Base-by-base conservation (phyloP, 805 yeast genomes). In the Kodamaea laetipori region DNA sequence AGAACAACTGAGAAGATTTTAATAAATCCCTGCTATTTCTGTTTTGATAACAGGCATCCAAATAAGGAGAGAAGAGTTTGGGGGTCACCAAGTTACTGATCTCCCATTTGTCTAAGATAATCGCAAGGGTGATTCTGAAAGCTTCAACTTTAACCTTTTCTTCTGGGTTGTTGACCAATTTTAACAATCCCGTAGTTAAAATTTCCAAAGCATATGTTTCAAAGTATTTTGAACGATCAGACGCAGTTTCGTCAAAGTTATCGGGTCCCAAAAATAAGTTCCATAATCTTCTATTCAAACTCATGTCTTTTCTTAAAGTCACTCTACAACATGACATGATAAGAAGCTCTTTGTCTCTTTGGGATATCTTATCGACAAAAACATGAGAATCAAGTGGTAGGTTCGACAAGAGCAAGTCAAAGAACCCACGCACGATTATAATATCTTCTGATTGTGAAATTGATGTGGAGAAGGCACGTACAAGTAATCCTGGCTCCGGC, bases 61-160 rank as follows among this genome's bases (percentile, higher is more conserved):
- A 61, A 2, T 87, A 69, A 0, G 95, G 92, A 0, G 79, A 64
- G 35, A 94, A 77, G 6, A 90, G 61, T 18, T 69, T 63, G 0
- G 96, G 95, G 0, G 90, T 80, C 1, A 92, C 68, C 10, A 76
- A 60, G 8, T 82, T 80, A 9, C 97, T 95, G 32, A 94, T 82
- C 62, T 94, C 99, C 98, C 98, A 94, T 48, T 89, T 79, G 57
- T 94, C 98, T 82, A 90, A 78, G 3, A 90, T 72, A 0, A 94
- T 80, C 3, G 69, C 56, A 12, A 83, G 66, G 1, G 88, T 74
- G 4, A 92, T 82, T 39, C 74, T 78, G 54, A 81, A 81, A 0
- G 86, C 81, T 16, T 71, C 34, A 13, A 30, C 6, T 8, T 28
- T 25, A n/a, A 21, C 25, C 11, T 33, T 40, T 27, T 50, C 54